Percentiles rank a stretch among this genome's conserved stretches.
Evolutionary conservation across 2,329 filamentous ascomycete genomes (phyloP).

Genomic region (Curvularia sp.): DNA sequence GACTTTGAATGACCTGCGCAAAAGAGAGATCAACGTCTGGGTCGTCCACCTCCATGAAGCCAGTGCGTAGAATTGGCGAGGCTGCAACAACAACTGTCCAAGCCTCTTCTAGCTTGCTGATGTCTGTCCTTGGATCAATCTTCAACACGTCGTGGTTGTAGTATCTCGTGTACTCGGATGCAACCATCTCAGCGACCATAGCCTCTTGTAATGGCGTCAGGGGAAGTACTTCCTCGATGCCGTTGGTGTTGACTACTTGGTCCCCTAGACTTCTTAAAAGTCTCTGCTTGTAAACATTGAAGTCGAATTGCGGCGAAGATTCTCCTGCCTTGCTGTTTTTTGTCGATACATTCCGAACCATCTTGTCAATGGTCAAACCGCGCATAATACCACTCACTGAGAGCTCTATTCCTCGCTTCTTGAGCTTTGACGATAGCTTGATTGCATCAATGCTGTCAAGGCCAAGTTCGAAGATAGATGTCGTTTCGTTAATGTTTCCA

Average conservation of each 20-base stretch:
- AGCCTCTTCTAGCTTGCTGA: conserved; percentile 64
- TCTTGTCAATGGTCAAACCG: conserved; percentile 69
- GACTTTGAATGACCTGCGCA: conserved; percentile 61
- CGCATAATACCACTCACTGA: conserved; percentile 81
- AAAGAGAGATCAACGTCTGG: conserved; percentile 63
- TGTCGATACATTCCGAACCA: conserved; percentile 53
- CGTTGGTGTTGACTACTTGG: conserved; percentile 43
- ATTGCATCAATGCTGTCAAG: conserved; percentile 93
- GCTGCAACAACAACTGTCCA: conserved; percentile 66
- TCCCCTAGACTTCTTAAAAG: conserved; percentile 53
- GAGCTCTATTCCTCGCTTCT: conserved; percentile 65
- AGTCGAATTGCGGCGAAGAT: conserved; percentile 19
- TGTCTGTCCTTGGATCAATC: conserved; percentile 63
- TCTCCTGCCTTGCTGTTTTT: conserved; percentile 3
- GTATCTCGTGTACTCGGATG: conserved; percentile 76
- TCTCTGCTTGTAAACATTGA: conserved; percentile 32
- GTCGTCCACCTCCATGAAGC: conserved; percentile 72
- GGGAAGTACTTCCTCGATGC: conserved; percentile 70
- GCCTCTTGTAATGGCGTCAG: conserved; percentile 85
- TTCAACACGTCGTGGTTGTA: conserved; percentile 84
- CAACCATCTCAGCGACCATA: conserved; percentile 82
- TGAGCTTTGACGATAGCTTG: conserved; percentile 77
- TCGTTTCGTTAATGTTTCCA: conserved; percentile 62
- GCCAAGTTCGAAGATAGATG: conserved; percentile 80
- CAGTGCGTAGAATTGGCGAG: conserved; percentile 77